Evolutionary conservation across 1,284 basidiomycete species (phyloP), one percentile per base, ranked within the genome.

Genomic region (Tranzscheliella williamsii): DNA sequence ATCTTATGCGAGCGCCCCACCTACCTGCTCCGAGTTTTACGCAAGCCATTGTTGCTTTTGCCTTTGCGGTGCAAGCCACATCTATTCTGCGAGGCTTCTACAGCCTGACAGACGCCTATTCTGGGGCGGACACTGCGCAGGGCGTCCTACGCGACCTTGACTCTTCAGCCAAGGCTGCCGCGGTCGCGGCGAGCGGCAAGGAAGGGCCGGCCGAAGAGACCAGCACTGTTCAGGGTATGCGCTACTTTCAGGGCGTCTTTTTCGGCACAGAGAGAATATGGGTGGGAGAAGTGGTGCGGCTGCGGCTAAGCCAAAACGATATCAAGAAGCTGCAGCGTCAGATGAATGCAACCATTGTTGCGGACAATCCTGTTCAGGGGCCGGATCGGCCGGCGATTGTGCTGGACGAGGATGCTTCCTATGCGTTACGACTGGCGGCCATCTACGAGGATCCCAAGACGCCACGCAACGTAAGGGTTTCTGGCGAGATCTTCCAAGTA

Each of bases 221-320:
- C n/a, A 29, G 27, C n/a, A n/a, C n/a, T n/a, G 13, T 15, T 22
- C 47, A 34, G 4, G 54, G 44, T 5, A 21, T 42, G 29, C 57
- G 38, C 2, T 67, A 67, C 37, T 70, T 44, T n/a, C 68, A 69
- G 32, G 70, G 70, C 17, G 37, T 67, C 26, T 53, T 58, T 27
- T 46, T 68, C 16, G 70, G 70, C 7, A 38, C 48, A 5, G 70
- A 73, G 41, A 42, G 69, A 0, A 53, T 73, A 18, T 73, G 70
- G 70, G 66, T 63, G 1, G 70, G 69, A 24, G 70, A 73, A 16
- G 45, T 70, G 34, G 68, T 73, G 13, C 48, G 70, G 12, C 53
- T 73, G 7, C 33, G 40, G 18, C 44, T 73, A 7, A 30, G 38
- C 4, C 33, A 8, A 5, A 40, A 13, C 21, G 63, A 73, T n/a